A percentile compares a stretch with the other conserved stretches of the same genome.
Conservation (phyloP, 768 basidiomycete species). For the Dendrothele bispora region DNA sequence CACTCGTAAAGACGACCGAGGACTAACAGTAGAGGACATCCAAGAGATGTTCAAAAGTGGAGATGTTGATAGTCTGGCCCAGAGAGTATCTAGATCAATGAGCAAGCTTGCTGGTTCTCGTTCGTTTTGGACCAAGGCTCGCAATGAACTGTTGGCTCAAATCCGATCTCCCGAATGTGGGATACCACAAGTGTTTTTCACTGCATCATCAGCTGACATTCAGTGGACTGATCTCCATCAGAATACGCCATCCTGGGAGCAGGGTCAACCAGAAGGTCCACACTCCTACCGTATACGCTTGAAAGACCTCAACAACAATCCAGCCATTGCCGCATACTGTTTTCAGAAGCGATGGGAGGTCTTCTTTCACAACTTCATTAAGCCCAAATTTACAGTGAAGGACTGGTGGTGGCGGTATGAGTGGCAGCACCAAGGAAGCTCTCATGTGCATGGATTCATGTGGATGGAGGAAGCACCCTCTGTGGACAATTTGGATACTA, state of each 20-base stretch:
- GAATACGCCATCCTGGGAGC: constrained; percentile 4
- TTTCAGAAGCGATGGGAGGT: constrained; percentile 1
- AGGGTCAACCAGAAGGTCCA: background rate
- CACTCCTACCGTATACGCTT: too few relatives aligned
- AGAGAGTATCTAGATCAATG: background rate
- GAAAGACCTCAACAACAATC: too few relatives aligned
- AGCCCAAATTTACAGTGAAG: too few relatives aligned
- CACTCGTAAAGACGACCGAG: too few relatives aligned
- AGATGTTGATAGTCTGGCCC: background rate
- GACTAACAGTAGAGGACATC: too few relatives aligned
- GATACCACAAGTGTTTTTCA: constrained; percentile 25
- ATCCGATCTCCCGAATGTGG: too few relatives aligned
- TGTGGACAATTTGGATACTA: background rate
- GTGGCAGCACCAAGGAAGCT: too few relatives aligned
- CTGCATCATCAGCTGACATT: constrained; percentile 25
- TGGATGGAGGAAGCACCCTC: constrained; percentile 2
- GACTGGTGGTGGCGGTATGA: too few relatives aligned
- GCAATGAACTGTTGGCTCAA: background rate
- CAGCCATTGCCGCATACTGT: constrained; percentile 4
- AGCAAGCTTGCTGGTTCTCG: too few relatives aligned
- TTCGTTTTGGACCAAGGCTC: background rate
- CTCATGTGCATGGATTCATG: constrained; percentile 3
- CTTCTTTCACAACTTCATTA: too few relatives aligned
- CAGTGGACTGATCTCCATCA: constrained; percentile 31
- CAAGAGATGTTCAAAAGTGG: constrained; percentile 1